Evolutionary conservation across 345 rosid species (phyloP).

Genomic region (Balakata baccata): DNA sequence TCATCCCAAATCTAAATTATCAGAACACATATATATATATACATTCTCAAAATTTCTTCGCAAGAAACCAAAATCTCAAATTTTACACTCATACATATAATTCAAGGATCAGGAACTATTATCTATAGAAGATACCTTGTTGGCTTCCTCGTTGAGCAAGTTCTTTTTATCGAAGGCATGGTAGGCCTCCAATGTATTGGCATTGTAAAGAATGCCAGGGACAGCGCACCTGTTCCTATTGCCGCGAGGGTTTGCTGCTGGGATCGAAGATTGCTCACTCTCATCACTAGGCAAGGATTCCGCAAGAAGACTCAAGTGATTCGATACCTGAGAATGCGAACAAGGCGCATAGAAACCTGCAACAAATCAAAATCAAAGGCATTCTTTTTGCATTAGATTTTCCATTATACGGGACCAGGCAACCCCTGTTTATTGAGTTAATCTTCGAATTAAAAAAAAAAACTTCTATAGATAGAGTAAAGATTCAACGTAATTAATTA

Average conservation of each 20-base stretch:
- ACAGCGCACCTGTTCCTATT: slow-evolving; percentile 76
- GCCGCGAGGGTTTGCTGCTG: slow-evolving; percentile 35
- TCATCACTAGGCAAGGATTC: slow-evolving; percentile 63
- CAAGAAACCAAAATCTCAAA: slow-evolving; percentile 4
- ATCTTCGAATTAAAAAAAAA: background rate
- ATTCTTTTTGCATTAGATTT: background rate
- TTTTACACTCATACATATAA: background rate
- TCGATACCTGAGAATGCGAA: slow-evolving; percentile 71
- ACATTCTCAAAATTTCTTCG: background rate
- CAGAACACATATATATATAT: background rate
- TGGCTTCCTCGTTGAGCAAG: slow-evolving; percentile 64
- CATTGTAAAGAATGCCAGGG: slow-evolving; percentile 74
- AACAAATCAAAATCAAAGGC: background rate
- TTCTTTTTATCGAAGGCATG: slow-evolving; percentile 55
- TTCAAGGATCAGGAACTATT: slow-evolving; percentile 3
- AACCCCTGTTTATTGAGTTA: background rate
- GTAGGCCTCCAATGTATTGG: slow-evolving; percentile 76
- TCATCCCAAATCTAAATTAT: slow-evolving; percentile 82
- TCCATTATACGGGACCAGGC: background rate
- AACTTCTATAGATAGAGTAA: too few relatives aligned
- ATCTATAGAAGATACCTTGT: slow-evolving; percentile 46
- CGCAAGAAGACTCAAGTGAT: slow-evolving; percentile 59
- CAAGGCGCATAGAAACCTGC: slow-evolving; percentile 88
- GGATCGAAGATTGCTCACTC: slow-evolving; percentile 27
- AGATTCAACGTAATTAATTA: background rate